A percentile compares a stretch with the other conserved stretches of the same genome.
These are phyloP conservation scores for Panellus pusillus DNA, from an alignment of 768 basidiomycete species.

Conservation along the genomic window DNA sequence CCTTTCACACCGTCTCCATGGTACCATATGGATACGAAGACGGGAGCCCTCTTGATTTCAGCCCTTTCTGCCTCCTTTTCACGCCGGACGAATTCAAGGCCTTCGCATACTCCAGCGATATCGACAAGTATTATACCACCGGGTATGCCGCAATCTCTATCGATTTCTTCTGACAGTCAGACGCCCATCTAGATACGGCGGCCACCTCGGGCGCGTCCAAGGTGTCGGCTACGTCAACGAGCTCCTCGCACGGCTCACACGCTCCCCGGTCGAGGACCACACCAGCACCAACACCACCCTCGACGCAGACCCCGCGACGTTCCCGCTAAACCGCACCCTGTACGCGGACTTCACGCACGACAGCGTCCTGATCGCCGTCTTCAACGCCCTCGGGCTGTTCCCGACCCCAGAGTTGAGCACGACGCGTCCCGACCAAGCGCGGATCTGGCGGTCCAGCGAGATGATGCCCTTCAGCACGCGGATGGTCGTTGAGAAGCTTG, in stretches of 20 bases:
- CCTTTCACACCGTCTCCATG: constrained; percentile 66
- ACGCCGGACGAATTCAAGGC: constrained; percentile 56
- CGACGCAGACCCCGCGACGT: constrained; percentile 59
- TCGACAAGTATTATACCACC: constrained; percentile 77
- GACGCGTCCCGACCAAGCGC: constrained; percentile 28
- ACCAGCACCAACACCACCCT: constrained; percentile 80
- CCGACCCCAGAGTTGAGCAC: constrained; percentile 37
- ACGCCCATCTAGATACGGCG: constrained; percentile 53
- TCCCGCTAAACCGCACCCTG: constrained; percentile 65
- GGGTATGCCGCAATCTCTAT: constrained; percentile 46
- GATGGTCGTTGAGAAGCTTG: constrained; percentile 72
- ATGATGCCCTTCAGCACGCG: constrained; percentile 75
- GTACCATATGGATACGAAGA: constrained; percentile 15
- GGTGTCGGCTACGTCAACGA: constrained; percentile 90
- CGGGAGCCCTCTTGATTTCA: constrained; percentile 34
- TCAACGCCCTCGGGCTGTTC: constrained; percentile 58
- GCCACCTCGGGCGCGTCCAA: constrained; percentile 68
- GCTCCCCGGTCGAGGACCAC: constrained; percentile 59
- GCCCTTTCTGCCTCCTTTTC: constrained; percentile 76
- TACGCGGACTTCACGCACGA: constrained; percentile 87
- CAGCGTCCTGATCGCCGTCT: constrained; percentile 79
- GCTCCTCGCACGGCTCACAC: constrained; percentile 75
- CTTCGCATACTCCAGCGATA: constrained; percentile 69
- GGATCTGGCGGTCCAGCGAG: constrained; percentile 54
- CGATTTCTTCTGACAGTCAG: neutral